Conservation (phyloP, 2,329 filamentous ascomycete genomes). For the Chrysoporthe austroafricana region DNA sequence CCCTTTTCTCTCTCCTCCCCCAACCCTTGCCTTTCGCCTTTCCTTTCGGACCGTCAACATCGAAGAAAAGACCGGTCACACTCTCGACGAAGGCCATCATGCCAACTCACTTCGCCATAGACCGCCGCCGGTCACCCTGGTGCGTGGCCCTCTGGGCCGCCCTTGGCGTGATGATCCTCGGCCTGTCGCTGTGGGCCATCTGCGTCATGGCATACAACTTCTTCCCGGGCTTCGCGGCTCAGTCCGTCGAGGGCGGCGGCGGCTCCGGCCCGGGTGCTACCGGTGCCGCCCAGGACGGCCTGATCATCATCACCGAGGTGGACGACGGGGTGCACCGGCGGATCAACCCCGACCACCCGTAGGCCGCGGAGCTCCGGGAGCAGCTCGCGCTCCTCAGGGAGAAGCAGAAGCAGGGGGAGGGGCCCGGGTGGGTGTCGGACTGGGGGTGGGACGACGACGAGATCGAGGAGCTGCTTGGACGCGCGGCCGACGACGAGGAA, state of each 20-base stretch:
- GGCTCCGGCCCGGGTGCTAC: background rate
- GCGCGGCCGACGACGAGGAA: conserved; percentile 7
- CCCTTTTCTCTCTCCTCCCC: too few relatives aligned
- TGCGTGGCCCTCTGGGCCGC: background rate
- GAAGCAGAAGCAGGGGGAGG: background rate
- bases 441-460: background rate
- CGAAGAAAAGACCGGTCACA: background rate
- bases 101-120: background rate
- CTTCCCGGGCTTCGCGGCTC: background rate
- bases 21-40: background rate
- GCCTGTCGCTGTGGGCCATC: background rate
- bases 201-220: background rate
- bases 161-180: background rate
- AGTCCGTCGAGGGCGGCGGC: too few relatives aligned
- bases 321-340: background rate
- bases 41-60: background rate
- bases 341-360: background rate
- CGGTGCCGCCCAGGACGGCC: background rate
- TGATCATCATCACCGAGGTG: background rate
- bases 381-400: background rate
- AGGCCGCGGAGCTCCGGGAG: background rate
- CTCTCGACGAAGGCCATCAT: background rate
- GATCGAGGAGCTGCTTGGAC: background rate
- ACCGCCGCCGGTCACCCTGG: background rate
- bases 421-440: too few relatives aligned